phyloP scores from a whole-genome alignment of 179 eudicot species.

The Silene noctiflora region DNA sequence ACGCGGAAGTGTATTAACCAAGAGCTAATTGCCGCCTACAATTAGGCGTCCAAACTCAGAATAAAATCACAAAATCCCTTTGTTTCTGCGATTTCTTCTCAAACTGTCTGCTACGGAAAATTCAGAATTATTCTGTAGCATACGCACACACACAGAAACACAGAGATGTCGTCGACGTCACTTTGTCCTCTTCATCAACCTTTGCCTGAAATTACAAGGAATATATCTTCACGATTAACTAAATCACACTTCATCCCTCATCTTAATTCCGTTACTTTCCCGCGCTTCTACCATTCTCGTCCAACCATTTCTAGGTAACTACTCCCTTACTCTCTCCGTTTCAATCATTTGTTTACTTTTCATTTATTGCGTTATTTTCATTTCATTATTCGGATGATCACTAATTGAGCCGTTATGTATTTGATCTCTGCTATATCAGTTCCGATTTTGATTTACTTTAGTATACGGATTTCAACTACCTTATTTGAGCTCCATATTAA shows the following conservation, averaged over 20 bases:
- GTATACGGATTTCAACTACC: neutral
- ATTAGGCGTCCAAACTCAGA: neutral
- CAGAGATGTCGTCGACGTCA: conserved; percentile 36
- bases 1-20: conserved; percentile 17
- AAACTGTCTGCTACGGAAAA: neutral
- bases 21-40: neutral
- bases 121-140: neutral
- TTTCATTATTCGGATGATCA: neutral
- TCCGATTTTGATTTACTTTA: no score
- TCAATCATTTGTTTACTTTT: neutral
- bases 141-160: neutral
- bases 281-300: conserved; percentile 17
- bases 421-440: neutral
- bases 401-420: neutral
- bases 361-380: neutral
- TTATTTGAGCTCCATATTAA: neutral
- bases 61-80: neutral
- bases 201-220: conserved; percentile 11
- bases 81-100: neutral
- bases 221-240: conserved; percentile 17
- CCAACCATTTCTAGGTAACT: conserved; percentile 28
- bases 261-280: conserved; percentile 23
- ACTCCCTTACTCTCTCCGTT: no score
- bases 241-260: conserved; percentile 5
- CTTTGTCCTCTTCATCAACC: conserved; percentile 33